These are phyloP conservation scores for Alternaria sp. DNA, from an alignment of 2,329 filamentous ascomycete species.

Conservation along the genomic window DNA sequence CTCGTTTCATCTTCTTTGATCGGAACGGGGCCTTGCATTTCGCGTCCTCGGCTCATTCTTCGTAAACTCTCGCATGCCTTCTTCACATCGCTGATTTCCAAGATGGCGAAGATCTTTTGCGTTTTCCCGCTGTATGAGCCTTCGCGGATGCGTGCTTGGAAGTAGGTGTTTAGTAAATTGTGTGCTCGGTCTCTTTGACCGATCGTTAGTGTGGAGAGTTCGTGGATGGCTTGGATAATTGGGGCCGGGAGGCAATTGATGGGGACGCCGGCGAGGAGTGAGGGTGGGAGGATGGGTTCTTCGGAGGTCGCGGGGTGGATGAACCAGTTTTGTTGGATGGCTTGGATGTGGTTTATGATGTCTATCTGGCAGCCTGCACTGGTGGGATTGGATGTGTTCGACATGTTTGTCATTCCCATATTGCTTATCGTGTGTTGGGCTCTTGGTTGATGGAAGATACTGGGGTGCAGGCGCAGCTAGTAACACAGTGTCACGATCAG, in stretches of 20 bases:
- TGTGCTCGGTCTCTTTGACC: slow-evolving; percentile 19
- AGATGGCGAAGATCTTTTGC: not conserved
- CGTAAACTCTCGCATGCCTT: slow-evolving; percentile 17
- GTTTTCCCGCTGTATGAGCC: not conserved
- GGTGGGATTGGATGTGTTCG: not conserved
- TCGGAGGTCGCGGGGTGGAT: not conserved
- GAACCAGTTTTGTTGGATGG: slow-evolving; percentile 11
- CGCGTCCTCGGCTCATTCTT: slow-evolving; percentile 12
- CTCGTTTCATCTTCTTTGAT: not conserved
- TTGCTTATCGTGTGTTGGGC: not conserved
- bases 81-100: slow-evolving; percentile 17
- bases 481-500: not conserved
- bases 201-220: slow-evolving; percentile 14
- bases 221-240: slow-evolving; percentile 5
- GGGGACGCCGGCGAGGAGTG: not conserved
- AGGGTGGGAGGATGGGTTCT: not conserved
- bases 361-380: not conserved
- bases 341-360: not conserved
- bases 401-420: not conserved
- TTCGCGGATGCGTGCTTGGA: slow-evolving; percentile 13
- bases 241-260: not conserved
- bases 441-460: not conserved
- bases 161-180: slow-evolving; percentile 18
- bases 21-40: not conserved
- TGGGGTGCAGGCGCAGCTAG: too few relatives aligned